phyloP scores from a whole-genome alignment of 306 rosid species.

The Cucurbita ficifolia region DNA sequence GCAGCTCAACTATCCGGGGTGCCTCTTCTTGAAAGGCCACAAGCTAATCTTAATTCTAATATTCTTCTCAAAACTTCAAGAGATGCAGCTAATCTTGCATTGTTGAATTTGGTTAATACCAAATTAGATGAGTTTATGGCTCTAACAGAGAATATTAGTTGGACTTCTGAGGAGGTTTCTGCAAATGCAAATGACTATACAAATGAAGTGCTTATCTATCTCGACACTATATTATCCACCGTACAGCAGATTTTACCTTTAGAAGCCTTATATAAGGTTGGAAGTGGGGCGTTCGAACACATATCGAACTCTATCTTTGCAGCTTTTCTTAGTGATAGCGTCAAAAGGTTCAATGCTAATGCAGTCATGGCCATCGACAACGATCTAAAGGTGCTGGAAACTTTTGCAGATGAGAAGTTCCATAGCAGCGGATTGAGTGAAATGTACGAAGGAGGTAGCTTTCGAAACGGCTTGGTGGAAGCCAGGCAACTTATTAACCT shows the following conservation, averaged over 20 bases:
- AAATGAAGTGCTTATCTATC: conserved; percentile 58
- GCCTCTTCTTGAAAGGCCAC: conserved; percentile 45
- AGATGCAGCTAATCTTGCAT: conserved; percentile 56
- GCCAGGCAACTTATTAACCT: conserved; percentile 69
- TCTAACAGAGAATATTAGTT: conserved; percentile 39
- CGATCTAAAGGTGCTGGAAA: conserved; percentile 47
- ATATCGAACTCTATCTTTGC: conserved; percentile 44
- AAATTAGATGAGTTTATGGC: conserved; percentile 65
- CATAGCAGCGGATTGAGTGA: conserved; percentile 51
- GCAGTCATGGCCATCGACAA: conserved; percentile 40
- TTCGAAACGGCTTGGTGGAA: conserved; percentile 46
- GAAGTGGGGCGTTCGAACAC: conserved; percentile 70
- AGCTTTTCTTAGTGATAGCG: conserved; percentile 51
- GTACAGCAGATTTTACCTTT: conserved; percentile 72
- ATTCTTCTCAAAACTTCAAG: conserved; percentile 49
- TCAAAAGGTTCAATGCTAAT: conserved; percentile 73
- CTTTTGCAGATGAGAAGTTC: conserved; percentile 65
- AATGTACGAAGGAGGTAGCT: conserved; percentile 36
- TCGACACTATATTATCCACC: conserved; percentile 69
- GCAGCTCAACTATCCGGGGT: conserved; percentile 54
- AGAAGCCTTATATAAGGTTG: conserved; percentile 69
- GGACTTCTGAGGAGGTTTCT: conserved; percentile 65
- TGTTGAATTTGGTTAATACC: conserved; percentile 41
- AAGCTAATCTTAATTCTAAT: conserved; percentile 52
- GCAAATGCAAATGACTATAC: conserved; percentile 52